A percentile compares a stretch with the other conserved stretches of the same genome.
These are phyloP conservation scores for Pseudopithomyces chartarum DNA, from an alignment of 2,329 filamentous ascomycete genomes.

Conservation along the genomic window DNA sequence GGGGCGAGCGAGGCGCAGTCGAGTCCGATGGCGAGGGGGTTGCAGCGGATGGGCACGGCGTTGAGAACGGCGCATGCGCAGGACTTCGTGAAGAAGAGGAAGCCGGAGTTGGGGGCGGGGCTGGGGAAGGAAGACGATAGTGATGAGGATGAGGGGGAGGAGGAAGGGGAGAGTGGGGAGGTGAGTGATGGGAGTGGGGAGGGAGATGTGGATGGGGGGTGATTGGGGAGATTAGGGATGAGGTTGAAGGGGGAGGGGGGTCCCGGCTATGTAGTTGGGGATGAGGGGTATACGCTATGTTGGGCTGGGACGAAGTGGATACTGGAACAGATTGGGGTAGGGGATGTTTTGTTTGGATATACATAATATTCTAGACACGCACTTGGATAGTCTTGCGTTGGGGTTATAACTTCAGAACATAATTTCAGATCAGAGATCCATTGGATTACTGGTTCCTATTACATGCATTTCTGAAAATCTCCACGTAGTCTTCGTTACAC, in stretches of 20 bases:
- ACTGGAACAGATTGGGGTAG: too few species aligned
- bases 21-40: constrained; percentile 47
- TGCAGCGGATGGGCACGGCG: constrained; percentile 66
- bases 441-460: too few species aligned
- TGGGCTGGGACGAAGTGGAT: too few species aligned
- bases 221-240: constrained; percentile 7
- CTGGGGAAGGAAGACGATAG: constrained; percentile 33
- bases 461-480: too few species aligned
- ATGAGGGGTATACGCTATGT: too few species aligned
- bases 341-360: too few species aligned
- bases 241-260: constrained; percentile 3
- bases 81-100: constrained; percentile 84
- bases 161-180: constrained; percentile 21
- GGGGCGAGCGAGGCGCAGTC: constrained; percentile 20
- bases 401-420: too few species aligned
- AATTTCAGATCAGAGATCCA: too few species aligned
- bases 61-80: constrained; percentile 84
- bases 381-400: too few species aligned
- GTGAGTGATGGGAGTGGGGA: not conserved
- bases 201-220: not conserved
- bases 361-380: too few species aligned
- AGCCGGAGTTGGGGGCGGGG: constrained; percentile 48
- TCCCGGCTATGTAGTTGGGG: too few species aligned
- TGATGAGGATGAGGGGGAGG: constrained; percentile 37
- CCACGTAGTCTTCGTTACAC: too few species aligned